phyloP scores from a whole-genome alignment of 345 rosid species.

The Brassica rapa region DNA sequence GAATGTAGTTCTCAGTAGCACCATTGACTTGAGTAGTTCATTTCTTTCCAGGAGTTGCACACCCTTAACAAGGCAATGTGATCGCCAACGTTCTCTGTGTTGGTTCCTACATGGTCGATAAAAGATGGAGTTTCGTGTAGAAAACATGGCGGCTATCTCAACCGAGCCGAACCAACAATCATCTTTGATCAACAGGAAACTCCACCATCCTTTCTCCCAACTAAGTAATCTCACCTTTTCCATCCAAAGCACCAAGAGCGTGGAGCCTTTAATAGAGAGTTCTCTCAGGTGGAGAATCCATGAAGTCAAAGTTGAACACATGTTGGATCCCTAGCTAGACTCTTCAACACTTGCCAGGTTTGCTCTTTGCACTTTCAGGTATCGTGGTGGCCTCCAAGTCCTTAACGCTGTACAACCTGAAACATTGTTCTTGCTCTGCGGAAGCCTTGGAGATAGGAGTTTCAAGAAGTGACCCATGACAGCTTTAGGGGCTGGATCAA shows the following conservation, averaged over 20 bases:
- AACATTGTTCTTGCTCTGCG: constrained; percentile 91
- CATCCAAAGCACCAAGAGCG: constrained; percentile 83
- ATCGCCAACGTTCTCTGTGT: constrained; percentile 75
- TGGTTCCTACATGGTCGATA: constrained; percentile 83
- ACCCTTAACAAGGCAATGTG: constrained; percentile 87
- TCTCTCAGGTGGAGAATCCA: constrained; percentile 53
- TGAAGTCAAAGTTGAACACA: constrained; percentile 79
- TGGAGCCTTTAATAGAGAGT: constrained; percentile 71
- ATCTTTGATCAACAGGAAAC: constrained; percentile 93
- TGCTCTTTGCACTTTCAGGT: constrained; percentile 87
- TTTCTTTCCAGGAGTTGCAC: constrained; percentile 81
- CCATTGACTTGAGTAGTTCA: constrained; percentile 85
- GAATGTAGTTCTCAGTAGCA: constrained; percentile 89
- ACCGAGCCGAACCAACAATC: constrained; percentile 38
- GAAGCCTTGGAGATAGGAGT: constrained; percentile 96
- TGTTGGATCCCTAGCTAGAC: constrained; percentile 81
- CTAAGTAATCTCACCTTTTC: constrained; percentile 80
- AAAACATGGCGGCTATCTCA: constrained; percentile 76
- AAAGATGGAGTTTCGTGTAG: constrained; percentile 83
- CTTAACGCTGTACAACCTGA: constrained; percentile 62
- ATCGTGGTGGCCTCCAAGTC: too few species aligned
- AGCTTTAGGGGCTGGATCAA: constrained; percentile 88
- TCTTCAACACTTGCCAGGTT: constrained; percentile 88
- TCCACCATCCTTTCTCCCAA: constrained; percentile 91
- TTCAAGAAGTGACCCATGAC: constrained; percentile 86